These are phyloP conservation scores for Osmanthus fragrans DNA, from an alignment of 257 asterid species.

Conservation along the genomic window DNA sequence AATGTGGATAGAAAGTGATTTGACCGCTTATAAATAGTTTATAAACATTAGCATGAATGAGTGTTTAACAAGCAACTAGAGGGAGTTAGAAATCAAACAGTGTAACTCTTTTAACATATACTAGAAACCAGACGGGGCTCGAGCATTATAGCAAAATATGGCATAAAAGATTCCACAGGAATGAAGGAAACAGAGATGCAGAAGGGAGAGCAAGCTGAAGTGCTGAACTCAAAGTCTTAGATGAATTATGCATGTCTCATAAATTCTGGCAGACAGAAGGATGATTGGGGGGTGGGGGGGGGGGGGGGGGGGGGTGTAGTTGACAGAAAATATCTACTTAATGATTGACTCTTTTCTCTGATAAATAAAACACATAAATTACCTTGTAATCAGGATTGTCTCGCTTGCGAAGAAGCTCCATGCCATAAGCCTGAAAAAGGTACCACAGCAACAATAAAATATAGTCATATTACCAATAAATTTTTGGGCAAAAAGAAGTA, in stretches of 20 bases:
- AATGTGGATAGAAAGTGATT: no score
- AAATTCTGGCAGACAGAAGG: background rate
- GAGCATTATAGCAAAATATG: background rate
- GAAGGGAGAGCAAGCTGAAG: background rate
- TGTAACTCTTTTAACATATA: background rate
- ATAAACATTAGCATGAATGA: background rate
- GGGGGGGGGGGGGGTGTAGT: background rate
- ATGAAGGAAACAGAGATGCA: background rate
- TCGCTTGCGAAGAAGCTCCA: constrained; percentile 90
- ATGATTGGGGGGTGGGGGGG: background rate
- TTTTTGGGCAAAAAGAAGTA: background rate
- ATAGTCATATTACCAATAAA: background rate
- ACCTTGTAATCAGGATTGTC: constrained; percentile 99
- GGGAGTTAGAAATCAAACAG: background rate
- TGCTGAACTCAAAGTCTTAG: background rate
- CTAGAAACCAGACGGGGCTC: background rate
- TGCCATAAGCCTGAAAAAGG: constrained; percentile 75
- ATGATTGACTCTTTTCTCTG: background rate
- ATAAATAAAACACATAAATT: background rate
- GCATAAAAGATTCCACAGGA: background rate
- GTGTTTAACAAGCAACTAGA: background rate
- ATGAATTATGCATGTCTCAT: background rate
- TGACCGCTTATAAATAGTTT: no score
- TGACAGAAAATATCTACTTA: background rate
- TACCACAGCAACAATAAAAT: background rate